A percentile compares a stretch with the other conserved stretches of the same genome.
Conservation (phyloP, 257 asterid species). For the Plectranthus barbatus region DNA sequence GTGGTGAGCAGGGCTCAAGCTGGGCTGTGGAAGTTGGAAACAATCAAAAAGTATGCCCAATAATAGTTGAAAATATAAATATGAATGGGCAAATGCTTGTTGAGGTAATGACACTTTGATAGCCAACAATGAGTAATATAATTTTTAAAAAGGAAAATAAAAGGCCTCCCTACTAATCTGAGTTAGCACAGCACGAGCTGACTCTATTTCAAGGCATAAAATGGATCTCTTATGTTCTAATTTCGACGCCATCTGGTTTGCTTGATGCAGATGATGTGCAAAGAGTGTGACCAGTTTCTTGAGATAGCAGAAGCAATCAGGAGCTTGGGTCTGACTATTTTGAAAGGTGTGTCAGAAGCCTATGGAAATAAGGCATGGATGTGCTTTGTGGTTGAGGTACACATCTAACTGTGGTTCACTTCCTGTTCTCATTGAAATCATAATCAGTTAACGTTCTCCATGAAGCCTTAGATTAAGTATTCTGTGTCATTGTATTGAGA, state of each 20-base stretch:
- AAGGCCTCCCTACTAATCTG: not conserved
- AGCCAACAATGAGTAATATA: not conserved
- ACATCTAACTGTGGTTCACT: not conserved
- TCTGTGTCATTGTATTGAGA: not conserved
- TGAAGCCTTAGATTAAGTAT: not conserved
- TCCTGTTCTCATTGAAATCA: not conserved
- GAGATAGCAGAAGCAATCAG: conserved; percentile 78
- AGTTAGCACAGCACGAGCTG: not conserved
- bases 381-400: conserved; percentile 96
- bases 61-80: conserved; percentile 76
- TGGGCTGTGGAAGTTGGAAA: conserved; percentile 99
- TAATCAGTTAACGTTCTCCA: not conserved
- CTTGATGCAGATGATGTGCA: conserved; percentile 62
- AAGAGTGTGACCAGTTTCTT: conserved; percentile 67
- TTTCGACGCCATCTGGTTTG: not conserved
- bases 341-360: conserved; percentile 79
- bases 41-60: conserved; percentile 65
- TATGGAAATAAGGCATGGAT: conserved; percentile 61
- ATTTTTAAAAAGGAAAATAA: not conserved
- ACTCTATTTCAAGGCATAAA: not conserved
- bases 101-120: conserved; percentile 45
- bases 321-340: conserved; percentile 70
- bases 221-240: not conserved
- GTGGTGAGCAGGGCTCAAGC: conserved; percentile 80
- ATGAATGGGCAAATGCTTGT: conserved; percentile 83